These are phyloP conservation scores for Colletotrichum navitas DNA, from an alignment of 2,329 filamentous ascomycete genomes.

Conservation along the genomic window DNA sequence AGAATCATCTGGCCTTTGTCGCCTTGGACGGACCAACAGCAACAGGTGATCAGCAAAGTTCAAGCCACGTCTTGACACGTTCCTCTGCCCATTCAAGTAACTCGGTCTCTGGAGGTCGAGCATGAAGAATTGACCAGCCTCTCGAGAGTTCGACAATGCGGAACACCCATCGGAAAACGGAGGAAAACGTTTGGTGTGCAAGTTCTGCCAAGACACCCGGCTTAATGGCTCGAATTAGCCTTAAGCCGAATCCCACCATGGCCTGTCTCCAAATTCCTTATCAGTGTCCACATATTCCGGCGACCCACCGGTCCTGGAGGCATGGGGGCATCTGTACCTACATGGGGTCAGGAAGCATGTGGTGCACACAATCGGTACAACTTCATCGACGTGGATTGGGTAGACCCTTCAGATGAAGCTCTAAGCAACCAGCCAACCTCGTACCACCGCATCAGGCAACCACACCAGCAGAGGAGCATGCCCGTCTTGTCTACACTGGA, in stretches of 20 bases:
- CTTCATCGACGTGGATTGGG: slow-evolving; percentile 1
- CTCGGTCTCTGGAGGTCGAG: too few species aligned
- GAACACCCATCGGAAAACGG: not conserved
- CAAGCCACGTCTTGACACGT: slow-evolving; percentile 28
- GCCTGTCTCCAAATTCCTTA: slow-evolving; percentile 33
- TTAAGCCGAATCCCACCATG: slow-evolving; percentile 31
- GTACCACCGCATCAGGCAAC: slow-evolving; percentile 32
- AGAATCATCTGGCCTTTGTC: not conserved
- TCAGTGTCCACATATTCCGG: slow-evolving; percentile 41
- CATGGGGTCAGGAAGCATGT: slow-evolving; percentile 19
- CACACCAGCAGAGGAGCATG: slow-evolving; percentile 21
- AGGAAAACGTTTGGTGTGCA: slow-evolving; percentile 12
- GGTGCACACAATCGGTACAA: slow-evolving; percentile 20
- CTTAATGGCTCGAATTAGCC: slow-evolving; percentile 34
- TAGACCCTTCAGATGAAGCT: slow-evolving; percentile 27
- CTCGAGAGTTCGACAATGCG: not conserved
- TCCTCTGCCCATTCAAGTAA: too few species aligned
- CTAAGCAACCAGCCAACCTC: slow-evolving; percentile 9
- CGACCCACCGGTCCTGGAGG: slow-evolving; percentile 19
- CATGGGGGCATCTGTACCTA: slow-evolving; percentile 12
- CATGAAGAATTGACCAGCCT: too few species aligned
- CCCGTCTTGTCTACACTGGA: slow-evolving; percentile 18
- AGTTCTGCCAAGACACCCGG: slow-evolving; percentile 25
- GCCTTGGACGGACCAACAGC: slow-evolving; percentile 11
- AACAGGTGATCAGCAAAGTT: slow-evolving; percentile 20